Evolutionary conservation across 1,284 basidiomycete genomes (phyloP).

Genomic region (Coniferiporia weirii): DNA sequence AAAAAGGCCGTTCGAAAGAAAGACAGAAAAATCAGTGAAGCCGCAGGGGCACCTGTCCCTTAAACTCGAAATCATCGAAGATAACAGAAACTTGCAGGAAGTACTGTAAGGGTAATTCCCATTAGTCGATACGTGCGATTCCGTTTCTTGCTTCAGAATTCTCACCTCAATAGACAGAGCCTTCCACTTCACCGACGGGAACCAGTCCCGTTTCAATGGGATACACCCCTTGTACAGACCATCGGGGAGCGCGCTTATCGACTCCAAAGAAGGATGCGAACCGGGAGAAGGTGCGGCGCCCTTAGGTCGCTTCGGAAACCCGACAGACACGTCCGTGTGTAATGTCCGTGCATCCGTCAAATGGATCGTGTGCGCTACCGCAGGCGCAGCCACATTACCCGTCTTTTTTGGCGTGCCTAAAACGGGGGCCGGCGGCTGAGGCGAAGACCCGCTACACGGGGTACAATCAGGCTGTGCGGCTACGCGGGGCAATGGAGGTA

Average conservation of each 20-base stretch:
- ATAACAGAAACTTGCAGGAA: conserved; percentile 64
- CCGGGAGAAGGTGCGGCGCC: conserved; percentile 30
- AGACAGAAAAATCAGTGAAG: conserved; percentile 36
- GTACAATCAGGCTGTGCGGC: not conserved
- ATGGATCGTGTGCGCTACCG: not conserved
- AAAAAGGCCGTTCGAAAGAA: not conserved
- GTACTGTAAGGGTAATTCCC: conserved; percentile 41
- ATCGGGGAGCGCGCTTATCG: conserved; percentile 49
- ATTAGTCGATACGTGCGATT: not conserved
- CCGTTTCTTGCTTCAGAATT: conserved; percentile 4
- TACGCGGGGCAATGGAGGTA: not conserved
- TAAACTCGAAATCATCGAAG: conserved; percentile 53
- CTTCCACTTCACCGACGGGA: conserved; percentile 60
- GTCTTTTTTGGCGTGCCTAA: conserved; percentile 21
- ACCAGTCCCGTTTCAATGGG: conserved; percentile 46
- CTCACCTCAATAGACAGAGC: conserved; percentile 63
- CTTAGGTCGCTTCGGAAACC: conserved; percentile 64
- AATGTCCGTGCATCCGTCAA: conserved; percentile 47
- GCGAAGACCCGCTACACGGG: not conserved
- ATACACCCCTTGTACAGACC: conserved; percentile 59
- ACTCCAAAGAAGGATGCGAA: conserved; percentile 43
- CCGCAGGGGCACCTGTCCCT: conserved; percentile 54
- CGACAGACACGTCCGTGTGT: conserved; percentile 50
- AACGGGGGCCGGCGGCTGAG: conserved; percentile 30
- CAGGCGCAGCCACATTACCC: not conserved